Percentiles rank a stretch among this genome's conserved stretches.
phyloP scores from a whole-genome alignment of 2,329 filamentous ascomycete species.

The Plenodomus biglobosus region DNA sequence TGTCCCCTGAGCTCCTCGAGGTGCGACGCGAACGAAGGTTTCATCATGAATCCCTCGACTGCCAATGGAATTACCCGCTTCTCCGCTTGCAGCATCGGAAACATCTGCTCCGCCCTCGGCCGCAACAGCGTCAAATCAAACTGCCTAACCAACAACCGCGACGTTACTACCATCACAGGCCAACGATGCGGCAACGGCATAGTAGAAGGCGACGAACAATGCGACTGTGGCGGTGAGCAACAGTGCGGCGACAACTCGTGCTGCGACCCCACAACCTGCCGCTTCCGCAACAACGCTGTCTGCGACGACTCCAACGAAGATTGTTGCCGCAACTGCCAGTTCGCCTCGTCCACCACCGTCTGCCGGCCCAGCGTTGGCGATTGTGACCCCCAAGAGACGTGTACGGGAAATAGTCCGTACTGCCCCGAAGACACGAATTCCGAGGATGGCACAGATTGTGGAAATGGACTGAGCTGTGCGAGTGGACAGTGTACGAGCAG shows the following conservation, averaged over 20 bases:
- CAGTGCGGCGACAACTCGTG: conserved; percentile 76
- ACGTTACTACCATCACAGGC: conserved; percentile 77
- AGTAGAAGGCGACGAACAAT: conserved; percentile 90
- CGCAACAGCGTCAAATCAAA: conserved; percentile 72
- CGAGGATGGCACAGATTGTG: conserved; percentile 72
- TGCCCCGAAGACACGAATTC: conserved; percentile 75
- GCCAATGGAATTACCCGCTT: conserved; percentile 72
- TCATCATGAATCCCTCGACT: conserved; percentile 96
- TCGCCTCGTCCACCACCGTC: conserved; percentile 66
- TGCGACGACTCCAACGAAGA: conserved; percentile 86
- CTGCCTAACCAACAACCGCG: conserved; percentile 84
- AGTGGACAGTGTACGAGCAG: conserved; percentile 94
- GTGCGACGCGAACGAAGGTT: conserved; percentile 77
- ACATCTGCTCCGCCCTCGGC: conserved; percentile 85
- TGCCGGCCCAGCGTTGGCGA: conserved; percentile 77
- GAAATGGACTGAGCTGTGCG: conserved; percentile 73
- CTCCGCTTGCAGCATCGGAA: conserved; percentile 86
- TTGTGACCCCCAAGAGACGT: conserved; percentile 85
- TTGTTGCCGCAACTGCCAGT: conserved; percentile 74
- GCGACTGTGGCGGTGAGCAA: conserved; percentile 81
- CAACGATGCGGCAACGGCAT: conserved; percentile 96
- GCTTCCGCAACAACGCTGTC: conserved; percentile 71
- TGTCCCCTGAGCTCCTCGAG: conserved; percentile 70
- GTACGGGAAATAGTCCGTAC: conserved; percentile 68
- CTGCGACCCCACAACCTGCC: conserved; percentile 85